Evolutionary conservation across 768 basidiomycete genomes (phyloP), one percentile per base, ranked within the genome.

Genomic region (Phanerochaete carnosa): DNA sequence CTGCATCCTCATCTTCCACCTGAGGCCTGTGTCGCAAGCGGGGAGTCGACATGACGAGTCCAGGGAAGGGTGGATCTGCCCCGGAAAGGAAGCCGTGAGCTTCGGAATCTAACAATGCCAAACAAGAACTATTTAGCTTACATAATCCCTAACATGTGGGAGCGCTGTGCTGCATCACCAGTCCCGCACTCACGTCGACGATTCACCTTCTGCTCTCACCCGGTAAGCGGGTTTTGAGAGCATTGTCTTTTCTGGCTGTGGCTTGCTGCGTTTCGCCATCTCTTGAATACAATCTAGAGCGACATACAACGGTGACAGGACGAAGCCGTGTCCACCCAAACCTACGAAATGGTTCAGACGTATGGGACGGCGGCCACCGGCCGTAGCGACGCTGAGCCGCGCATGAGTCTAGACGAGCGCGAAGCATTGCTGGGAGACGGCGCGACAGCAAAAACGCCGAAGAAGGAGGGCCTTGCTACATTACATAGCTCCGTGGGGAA

Each of bases 1-100:
- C 84, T 0, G 92, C 92, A 76, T 94, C 92, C 73, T 94, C 92
- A 64, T 94, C 92, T 67, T 94, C 92, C 23, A 83, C 80, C 66
- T 88, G 79, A 68, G 89, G 88, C 65, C 88, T 83, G 57, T 88
- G 75, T 69, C 86, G 75, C 51, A 76, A 78, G 33, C 72, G 69
- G 37, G 74, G 72, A 28, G 86, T 81, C 67, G 87, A 78, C 83
- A 84, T 86, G 58, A 33, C 62, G 52, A 46, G 35, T 53, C 25
- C 35, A 50, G 47, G 30, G 53, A 54, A 56, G 52, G 50, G 22
- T 12, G 47, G 25, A 15, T 25, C 22, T 32, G 19, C 28, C 61
- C 61, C 25, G 54, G 46, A 46, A 55, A 19, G 55, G 61, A 16
- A 62, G 26, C 30, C 72, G 70, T 72, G 28, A 54, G 63, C 74